Evolutionary conservation across 148 eudicot species (phyloP).

Genomic region (Cornus kousa): DNA sequence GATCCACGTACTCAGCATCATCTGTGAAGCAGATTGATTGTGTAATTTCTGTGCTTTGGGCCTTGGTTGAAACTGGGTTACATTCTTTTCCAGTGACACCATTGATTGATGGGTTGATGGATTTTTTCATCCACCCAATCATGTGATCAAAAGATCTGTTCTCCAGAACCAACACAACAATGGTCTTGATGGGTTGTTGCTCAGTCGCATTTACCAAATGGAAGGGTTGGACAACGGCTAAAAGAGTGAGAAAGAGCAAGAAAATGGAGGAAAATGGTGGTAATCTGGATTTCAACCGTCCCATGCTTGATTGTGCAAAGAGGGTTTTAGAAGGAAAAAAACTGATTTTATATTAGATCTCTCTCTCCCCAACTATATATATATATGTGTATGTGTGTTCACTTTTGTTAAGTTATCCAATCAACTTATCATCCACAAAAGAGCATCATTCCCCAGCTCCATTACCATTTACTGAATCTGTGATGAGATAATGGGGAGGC

Average conservation of each 20-base stretch:
- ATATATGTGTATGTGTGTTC: too few species aligned
- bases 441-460: too few species aligned
- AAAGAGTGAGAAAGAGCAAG: conserved; percentile 30
- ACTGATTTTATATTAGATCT: too few species aligned
- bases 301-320: conserved; percentile 26
- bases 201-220: conserved; percentile 13
- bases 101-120: conserved; percentile 64
- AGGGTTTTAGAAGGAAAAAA: not conserved
- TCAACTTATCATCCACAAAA: too few species aligned
- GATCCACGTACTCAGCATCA: conserved; percentile 79
- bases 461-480: too few species aligned
- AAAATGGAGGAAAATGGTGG: conserved; percentile 21
- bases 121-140: conserved; percentile 90
- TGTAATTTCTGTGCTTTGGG: conserved; percentile 13
- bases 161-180: conserved; percentile 78
- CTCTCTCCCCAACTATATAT: too few species aligned
- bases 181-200: conserved; percentile 66
- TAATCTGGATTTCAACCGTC: conserved; percentile 7
- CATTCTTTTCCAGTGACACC: conserved; percentile 84
- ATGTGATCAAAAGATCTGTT: conserved; percentile 94
- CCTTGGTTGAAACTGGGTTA: conserved; percentile 57
- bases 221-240: conserved; percentile 12
- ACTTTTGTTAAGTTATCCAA: too few species aligned
- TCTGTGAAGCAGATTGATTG: conserved; percentile 52
- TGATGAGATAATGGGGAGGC: not conserved